Base-by-base conservation (phyloP, 148 eudicot species). In the Vaccinium vitisidaea region DNA sequence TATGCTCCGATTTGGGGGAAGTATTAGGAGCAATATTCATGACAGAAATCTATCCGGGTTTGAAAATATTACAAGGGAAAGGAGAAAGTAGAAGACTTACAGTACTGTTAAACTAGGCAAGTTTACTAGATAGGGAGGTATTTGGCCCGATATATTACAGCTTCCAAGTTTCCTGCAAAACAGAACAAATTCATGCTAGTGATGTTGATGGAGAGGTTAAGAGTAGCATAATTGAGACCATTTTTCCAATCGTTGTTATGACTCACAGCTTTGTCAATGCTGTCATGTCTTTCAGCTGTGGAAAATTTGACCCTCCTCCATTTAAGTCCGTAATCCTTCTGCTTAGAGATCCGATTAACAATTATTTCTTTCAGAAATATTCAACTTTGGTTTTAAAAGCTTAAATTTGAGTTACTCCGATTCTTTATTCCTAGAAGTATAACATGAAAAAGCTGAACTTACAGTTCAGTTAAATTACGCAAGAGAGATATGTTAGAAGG, bases 281-380 rank as follows among this genome's bases (percentile, higher is more conserved):
- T 43, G 61, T 86, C 92, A 92, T 77, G 46, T 81, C 67, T 80
- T 52, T 61, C 49, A 94, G 85, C 11, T 75, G 12, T 55, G 97
- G 95, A 87, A 94, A 90, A 50, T 69, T 27, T 69, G 88, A 91
- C 69, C 80, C 89, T 56, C 80, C 90, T 86, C 94, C 94, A 85
- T 73, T 82, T 32, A 94, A 83, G 84, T 94, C 92, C 75, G 88
- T 90, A 49, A 94, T 92, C 86, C 91, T 87, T 90, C 95, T 91
- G 92, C 82, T 84, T 32, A 86, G 19, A 83, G 63, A 71, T 53
- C 77, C 79, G 43, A 79, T 73, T 80, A 81, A 80, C 75, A 27
- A 69, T 36, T 74, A 36, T 21, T 63, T 25, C 70, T n/a, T 63
- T 63, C 30, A 19, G 70, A 52, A 8, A 52, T 43, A 43, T 43